Evolutionary conservation across 2,329 filamentous ascomycete species (phyloP), one percentile per base, ranked within the genome.

Genomic region (Colletotrichum echinochloae): DNA sequence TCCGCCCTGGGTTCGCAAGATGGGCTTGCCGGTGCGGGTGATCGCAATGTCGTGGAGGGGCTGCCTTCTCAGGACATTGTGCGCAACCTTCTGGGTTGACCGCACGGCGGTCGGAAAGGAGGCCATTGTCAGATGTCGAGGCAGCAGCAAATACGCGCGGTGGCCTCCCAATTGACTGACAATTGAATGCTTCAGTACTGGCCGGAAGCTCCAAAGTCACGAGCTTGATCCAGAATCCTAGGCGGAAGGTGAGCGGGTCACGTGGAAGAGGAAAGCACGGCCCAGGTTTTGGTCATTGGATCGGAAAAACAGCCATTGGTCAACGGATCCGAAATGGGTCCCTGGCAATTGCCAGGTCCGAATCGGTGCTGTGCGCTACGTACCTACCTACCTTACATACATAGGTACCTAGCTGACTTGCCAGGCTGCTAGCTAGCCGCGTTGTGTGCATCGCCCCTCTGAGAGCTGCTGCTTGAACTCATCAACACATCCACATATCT

Each of bases 21-120:
- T 95, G 73, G 96, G 95, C 87, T 97, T 98, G 82, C 96, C 96
- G 69, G 96, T 99, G 78, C 96, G 89, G 73, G 95, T 97, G 79
- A 99, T 97, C 78, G 93, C 87, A 79, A 99, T 89, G 86, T 99
- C 96, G 80, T 94, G 93, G 75, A 91, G 78, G 73, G 82, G 81
- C 80, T 87, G 86, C 78, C 84, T 85, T 77, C 85, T 83, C 76
- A 84, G 77, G 75, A 85, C 77, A 77, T 83, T 83, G 78, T 81
- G 82, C 74, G 81, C 80, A 74, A 83, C 78, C 78, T 80, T 83
- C 76, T 83, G 82, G 76, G 85, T 83, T 74, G 85, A 84, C 82
- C 88, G 88, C 82, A 84, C 82, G 74, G 87, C 85, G 81, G 85
- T 82, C 75, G 88, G 84, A 80, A 89, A 83, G 79, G 86, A 83